These are phyloP conservation scores for Entelexis paramagnoliae DNA, from an alignment of 1,139 yeast genomes.

Conservation along the genomic window DNA sequence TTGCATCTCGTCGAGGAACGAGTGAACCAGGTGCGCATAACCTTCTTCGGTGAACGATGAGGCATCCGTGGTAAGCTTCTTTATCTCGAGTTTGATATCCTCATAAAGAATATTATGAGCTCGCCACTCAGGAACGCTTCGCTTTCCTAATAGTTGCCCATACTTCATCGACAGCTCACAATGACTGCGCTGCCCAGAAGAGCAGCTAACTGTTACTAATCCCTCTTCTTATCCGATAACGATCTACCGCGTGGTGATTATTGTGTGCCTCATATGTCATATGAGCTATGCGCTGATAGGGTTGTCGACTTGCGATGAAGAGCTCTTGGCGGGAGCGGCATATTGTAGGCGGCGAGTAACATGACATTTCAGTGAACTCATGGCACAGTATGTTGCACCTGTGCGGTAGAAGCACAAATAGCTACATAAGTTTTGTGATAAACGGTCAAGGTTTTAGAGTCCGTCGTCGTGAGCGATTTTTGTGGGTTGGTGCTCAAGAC, in stretches of 20 bases:
- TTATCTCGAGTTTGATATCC: constrained; percentile 65
- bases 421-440: too few species aligned
- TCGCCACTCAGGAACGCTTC: constrained; percentile 84
- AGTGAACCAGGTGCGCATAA: constrained; percentile 31
- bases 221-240: not conserved
- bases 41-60: constrained; percentile 37
- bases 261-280: too few species aligned
- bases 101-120: constrained; percentile 75
- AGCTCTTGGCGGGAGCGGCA: too few species aligned
- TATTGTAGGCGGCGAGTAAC: too few species aligned
- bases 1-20: constrained; percentile 21
- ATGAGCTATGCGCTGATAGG: not conserved
- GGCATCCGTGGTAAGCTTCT: constrained; percentile 34
- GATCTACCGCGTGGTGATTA: not conserved
- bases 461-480: too few species aligned
- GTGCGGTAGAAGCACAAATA: too few species aligned
- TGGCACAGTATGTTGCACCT: too few species aligned
- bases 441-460: too few species aligned
- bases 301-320: not conserved
- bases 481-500: too few species aligned
- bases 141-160: constrained; percentile 60
- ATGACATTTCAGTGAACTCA: too few species aligned
- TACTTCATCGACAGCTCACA: constrained; percentile 52
- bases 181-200: not conserved
- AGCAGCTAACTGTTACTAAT: not conserved